A percentile compares a stretch with the other conserved stretches of the same genome.
Conservation (phyloP, 2,329 filamentous ascomycete species). For the Sclerotiophoma versabilis region DNA sequence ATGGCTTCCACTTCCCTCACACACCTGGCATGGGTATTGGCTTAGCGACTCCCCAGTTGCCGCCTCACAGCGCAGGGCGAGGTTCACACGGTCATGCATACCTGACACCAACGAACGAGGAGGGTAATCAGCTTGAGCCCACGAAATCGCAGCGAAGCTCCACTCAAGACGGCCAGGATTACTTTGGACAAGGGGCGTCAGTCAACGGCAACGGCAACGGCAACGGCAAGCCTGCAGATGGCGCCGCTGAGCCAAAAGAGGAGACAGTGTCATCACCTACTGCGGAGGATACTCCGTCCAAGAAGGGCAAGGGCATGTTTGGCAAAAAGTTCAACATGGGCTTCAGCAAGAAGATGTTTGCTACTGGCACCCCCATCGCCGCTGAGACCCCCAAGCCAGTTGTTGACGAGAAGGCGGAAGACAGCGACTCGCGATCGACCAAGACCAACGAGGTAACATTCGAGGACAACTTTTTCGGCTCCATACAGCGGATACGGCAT, state of each 20-base stretch:
- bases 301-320: slow-evolving; percentile 70
- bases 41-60: slow-evolving; percentile 69
- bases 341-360: slow-evolving; percentile 84
- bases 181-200: slow-evolving; percentile 62
- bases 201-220: slow-evolving; percentile 31
- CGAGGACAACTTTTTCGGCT: slow-evolving; percentile 76
- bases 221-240: slow-evolving; percentile 40
- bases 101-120: slow-evolving; percentile 51
- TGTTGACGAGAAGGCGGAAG: slow-evolving; percentile 74
- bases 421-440: slow-evolving; percentile 66
- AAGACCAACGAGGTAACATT: slow-evolving; percentile 72
- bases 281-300: slow-evolving; percentile 49
- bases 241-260: slow-evolving; percentile 35
- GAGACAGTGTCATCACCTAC: slow-evolving; percentile 52
- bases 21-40: slow-evolving; percentile 81
- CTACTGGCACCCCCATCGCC: slow-evolving; percentile 64
- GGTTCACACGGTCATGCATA: slow-evolving; percentile 46
- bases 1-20: slow-evolving; percentile 67
- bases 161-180: slow-evolving; percentile 69
- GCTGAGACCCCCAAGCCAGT: slow-evolving; percentile 74
- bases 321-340: slow-evolving; percentile 82
- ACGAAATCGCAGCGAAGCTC: slow-evolving; percentile 63
- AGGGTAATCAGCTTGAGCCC: slow-evolving; percentile 60
- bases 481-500: slow-evolving; percentile 74
- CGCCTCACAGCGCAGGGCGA: slow-evolving; percentile 46